These are phyloP conservation scores for Cydonia oblonga DNA, from an alignment of 331 rosid genomes.

Conservation along the genomic window DNA sequence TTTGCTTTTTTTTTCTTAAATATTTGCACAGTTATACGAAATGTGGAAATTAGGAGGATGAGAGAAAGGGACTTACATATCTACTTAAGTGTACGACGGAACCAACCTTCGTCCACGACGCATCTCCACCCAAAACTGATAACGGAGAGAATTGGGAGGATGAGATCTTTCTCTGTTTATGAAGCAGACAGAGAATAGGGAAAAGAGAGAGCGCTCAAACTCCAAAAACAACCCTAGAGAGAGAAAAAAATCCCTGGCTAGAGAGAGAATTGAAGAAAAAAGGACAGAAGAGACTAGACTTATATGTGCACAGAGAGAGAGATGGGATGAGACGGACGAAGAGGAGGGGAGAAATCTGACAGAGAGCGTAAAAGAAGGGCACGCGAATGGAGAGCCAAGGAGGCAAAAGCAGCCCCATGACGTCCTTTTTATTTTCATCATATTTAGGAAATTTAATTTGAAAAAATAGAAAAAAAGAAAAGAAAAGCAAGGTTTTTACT, in stretches of 20 bases:
- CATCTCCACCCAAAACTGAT: constrained; percentile 13
- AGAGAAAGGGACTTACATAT: constrained; percentile 6
- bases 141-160: constrained; percentile 1
- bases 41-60: background rate
- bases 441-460: background rate
- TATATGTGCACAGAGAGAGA: background rate
- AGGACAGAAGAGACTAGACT: constrained; percentile 9
- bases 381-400: constrained; percentile 45
- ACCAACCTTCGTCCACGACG: constrained; percentile 20
- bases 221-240: constrained; percentile 11
- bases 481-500: background rate
- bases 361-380: constrained; percentile 47
- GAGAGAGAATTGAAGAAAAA: constrained; percentile 4
- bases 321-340: constrained; percentile 23
- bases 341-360: constrained; percentile 8
- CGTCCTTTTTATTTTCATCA: background rate
- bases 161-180: background rate
- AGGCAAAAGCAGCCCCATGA: background rate
- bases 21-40: background rate
- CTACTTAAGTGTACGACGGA: background rate
- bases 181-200: background rate
- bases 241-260: constrained; percentile 5
- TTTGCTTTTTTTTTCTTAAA: background rate
- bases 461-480: background rate
- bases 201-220: background rate